These are phyloP conservation scores for Phytopythium oedochilum DNA, from an alignment of 352 stramenopile species.

Conservation along the genomic window DNA sequence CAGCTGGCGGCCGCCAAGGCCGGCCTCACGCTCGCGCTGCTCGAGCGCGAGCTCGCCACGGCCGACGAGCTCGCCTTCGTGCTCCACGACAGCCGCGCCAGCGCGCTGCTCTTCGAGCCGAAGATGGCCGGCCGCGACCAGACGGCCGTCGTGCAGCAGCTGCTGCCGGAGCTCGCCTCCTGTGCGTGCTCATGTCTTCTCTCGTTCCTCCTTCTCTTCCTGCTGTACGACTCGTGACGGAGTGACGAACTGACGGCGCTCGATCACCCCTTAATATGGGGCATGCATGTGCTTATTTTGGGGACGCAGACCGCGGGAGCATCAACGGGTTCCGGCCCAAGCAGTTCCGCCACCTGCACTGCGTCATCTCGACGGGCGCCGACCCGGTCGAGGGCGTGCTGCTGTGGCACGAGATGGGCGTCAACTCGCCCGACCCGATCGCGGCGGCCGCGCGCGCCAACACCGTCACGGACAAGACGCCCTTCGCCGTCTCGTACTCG, in stretches of 20 bases:
- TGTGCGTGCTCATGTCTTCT: conserved; percentile 25
- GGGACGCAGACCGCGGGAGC: conserved; percentile 40
- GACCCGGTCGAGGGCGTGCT: conserved; percentile 69
- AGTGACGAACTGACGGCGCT: too few relatives aligned
- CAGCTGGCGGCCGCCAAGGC: conserved; percentile 83
- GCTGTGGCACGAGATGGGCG: conserved; percentile 74
- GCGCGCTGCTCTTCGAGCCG: conserved; percentile 77
- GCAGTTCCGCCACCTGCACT: conserved; percentile 78
- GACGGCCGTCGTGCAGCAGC: conserved; percentile 55
- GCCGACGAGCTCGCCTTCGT: conserved; percentile 79
- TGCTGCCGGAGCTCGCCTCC: conserved; percentile 75
- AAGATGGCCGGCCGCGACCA: conserved; percentile 77
- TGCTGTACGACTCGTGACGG: too few relatives aligned
- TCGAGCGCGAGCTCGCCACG: conserved; percentile 68
- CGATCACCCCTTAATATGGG: too few relatives aligned
- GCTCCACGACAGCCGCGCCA: conserved; percentile 76
- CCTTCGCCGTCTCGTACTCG: conserved; percentile 70
- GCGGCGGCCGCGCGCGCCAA: conserved; percentile 54
- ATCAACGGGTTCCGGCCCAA: conserved; percentile 73
- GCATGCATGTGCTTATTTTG: too few relatives aligned
- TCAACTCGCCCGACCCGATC: conserved; percentile 75
- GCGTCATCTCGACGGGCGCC: conserved; percentile 78
- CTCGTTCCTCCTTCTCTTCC: background rate
- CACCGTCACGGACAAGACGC: conserved; percentile 62
- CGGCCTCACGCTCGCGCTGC: conserved; percentile 77